Percentiles rank a stretch among this genome's conserved stretches.
Conservation (phyloP, 2,329 filamentous ascomycete species). For the Lizonia empirigonia region DNA sequence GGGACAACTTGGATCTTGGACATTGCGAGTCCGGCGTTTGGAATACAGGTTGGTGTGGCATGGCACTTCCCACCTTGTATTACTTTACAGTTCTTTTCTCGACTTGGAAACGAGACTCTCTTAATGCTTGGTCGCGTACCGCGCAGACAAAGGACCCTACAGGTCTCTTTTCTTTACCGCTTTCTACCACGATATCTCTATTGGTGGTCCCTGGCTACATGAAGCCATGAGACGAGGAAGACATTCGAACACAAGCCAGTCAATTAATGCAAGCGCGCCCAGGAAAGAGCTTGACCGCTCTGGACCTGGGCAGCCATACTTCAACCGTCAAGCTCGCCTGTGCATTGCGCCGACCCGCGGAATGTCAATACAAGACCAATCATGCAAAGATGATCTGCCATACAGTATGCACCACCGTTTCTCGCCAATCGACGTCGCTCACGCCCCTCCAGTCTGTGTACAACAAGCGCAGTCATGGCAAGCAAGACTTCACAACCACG, state of each 20-base stretch:
- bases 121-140: constrained; percentile 28
- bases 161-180: constrained; percentile 19
- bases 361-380: constrained; percentile 36
- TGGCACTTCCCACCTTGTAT: constrained; percentile 42
- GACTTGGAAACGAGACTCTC: constrained; percentile 27
- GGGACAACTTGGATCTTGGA: constrained; percentile 34
- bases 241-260: constrained; percentile 42
- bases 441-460: constrained; percentile 20
- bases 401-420: constrained; percentile 45
- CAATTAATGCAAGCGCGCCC: constrained; percentile 42
- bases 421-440: constrained; percentile 34
- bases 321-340: constrained; percentile 27
- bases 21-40: constrained; percentile 47
- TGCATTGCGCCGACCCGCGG: constrained; percentile 23
- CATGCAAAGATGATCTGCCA: constrained; percentile 42
- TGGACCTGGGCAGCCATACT: constrained; percentile 28
- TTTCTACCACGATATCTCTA: constrained; percentile 24
- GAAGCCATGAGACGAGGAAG: constrained; percentile 34
- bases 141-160: constrained; percentile 19
- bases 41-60: constrained; percentile 45
- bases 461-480: constrained; percentile 14
- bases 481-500: constrained; percentile 17
- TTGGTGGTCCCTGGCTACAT: constrained; percentile 24
- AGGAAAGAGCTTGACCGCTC: constrained; percentile 28
- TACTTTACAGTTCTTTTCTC: constrained; percentile 31